phyloP scores from a whole-genome alignment of 768 basidiomycete species.

The Trametes meyenii region DNA sequence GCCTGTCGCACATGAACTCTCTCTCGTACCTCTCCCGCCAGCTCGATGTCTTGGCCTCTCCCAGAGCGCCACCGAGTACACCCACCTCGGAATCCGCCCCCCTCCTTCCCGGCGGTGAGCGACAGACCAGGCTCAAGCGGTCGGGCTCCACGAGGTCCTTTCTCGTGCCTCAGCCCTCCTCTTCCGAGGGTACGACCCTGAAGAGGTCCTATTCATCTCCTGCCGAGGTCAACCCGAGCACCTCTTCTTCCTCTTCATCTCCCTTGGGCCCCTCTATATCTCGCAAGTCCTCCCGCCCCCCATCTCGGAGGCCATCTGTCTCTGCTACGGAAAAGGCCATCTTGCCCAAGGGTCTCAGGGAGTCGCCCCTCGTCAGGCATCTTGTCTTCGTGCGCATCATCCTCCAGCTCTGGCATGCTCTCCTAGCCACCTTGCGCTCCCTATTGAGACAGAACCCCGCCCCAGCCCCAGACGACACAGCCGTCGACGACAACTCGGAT shows the following conservation, averaged over 20 bases:
- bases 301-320: slow-evolving; percentile 31
- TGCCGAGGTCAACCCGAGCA: slow-evolving; percentile 43
- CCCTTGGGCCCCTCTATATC: slow-evolving; percentile 16
- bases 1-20: slow-evolving; percentile 66
- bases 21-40: slow-evolving; percentile 80
- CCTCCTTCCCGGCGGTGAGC: slow-evolving; percentile 32
- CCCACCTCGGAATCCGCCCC: slow-evolving; percentile 44
- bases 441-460: slow-evolving; percentile 29
- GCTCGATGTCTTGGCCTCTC: slow-evolving; percentile 72
- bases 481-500: slow-evolving; percentile 34
- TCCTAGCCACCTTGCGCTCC: slow-evolving; percentile 65
- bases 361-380: slow-evolving; percentile 40
- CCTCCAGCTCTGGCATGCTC: slow-evolving; percentile 66
- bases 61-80: slow-evolving; percentile 61
- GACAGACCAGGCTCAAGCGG: slow-evolving; percentile 38
- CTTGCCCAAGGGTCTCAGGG: slow-evolving; percentile 19
- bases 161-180: slow-evolving; percentile 44
- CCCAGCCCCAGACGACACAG: slow-evolving; percentile 28
- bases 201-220: slow-evolving; percentile 70
- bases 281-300: slow-evolving; percentile 18
- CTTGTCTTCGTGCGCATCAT: slow-evolving; percentile 75
- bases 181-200: slow-evolving; percentile 39
- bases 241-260: slow-evolving; percentile 16
- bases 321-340: slow-evolving; percentile 31
- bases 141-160: slow-evolving; percentile 62